Evolutionary conservation across 2,329 filamentous ascomycete genomes (phyloP).

Genomic region (Trichoderma citrinoviride): DNA sequence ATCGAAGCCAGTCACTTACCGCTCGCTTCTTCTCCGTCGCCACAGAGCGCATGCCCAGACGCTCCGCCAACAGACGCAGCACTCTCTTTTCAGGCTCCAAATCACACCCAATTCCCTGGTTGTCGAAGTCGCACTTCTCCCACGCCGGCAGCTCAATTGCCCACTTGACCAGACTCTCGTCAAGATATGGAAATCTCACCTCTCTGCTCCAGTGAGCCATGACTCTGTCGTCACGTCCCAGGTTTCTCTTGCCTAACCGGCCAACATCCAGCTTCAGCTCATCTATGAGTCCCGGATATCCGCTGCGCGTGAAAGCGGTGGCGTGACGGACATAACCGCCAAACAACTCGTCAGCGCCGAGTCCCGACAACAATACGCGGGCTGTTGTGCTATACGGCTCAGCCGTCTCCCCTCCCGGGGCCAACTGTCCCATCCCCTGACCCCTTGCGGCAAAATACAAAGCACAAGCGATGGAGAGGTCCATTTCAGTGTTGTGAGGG

Average conservation of each 20-base stretch:
- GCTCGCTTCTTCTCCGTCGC: slow-evolving; percentile 77
- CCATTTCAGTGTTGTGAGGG: slow-evolving; percentile 98
- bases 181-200: slow-evolving; percentile 84
- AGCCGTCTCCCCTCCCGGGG: slow-evolving; percentile 27
- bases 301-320: slow-evolving; percentile 66
- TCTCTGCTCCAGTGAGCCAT: slow-evolving; percentile 89
- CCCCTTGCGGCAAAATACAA: slow-evolving; percentile 94
- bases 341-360: slow-evolving; percentile 95
- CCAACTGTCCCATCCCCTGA: slow-evolving; percentile 47
- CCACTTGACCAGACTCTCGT: slow-evolving; percentile 82
- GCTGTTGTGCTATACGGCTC: slow-evolving; percentile 64
- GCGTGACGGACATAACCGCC: slow-evolving; percentile 87
- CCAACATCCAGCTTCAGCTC: slow-evolving; percentile 84
- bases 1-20: slow-evolving; percentile 20
- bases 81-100: slow-evolving; percentile 80
- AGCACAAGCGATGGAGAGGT: slow-evolving; percentile 87
- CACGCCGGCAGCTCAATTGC: slow-evolving; percentile 71
- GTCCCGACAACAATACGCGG: slow-evolving; percentile 82
- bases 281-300: slow-evolving; percentile 69
- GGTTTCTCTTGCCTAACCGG: slow-evolving; percentile 86
- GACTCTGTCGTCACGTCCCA: slow-evolving; percentile 89
- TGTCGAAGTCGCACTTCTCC: slow-evolving; percentile 87
- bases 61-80: slow-evolving; percentile 71
- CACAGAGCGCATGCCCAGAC: slow-evolving; percentile 67
- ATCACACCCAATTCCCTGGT: slow-evolving; percentile 33